Percentiles rank a stretch among this genome's conserved stretches.
phyloP scores from a whole-genome alignment of 1,284 basidiomycete species.

The Trametes hirsuta region DNA sequence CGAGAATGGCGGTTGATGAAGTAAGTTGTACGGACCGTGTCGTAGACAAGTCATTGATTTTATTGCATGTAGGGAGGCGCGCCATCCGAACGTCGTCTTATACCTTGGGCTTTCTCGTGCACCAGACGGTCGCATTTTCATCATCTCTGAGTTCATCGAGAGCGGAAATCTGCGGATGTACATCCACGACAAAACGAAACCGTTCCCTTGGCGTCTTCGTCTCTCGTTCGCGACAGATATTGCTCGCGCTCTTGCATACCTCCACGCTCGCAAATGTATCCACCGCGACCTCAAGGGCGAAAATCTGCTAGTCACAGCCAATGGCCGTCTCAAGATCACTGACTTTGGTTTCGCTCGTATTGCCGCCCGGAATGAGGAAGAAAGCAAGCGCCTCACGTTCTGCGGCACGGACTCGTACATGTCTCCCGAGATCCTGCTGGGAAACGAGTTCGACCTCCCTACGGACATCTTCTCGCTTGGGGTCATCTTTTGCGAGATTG shows the following conservation, averaged over 20 bases:
- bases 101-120: conserved; percentile 93
- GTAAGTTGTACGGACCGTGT: conserved; percentile 34
- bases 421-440: conserved; percentile 93
- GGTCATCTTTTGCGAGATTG: conserved; percentile 93
- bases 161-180: conserved; percentile 87
- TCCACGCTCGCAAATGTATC: conserved; percentile 90
- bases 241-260: conserved; percentile 91
- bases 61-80: conserved; percentile 57
- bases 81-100: conserved; percentile 93
- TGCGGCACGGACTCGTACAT: conserved; percentile 96
- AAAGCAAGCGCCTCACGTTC: conserved; percentile 90
- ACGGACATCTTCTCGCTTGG: conserved; percentile 96
- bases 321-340: conserved; percentile 93
- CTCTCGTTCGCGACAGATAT: conserved; percentile 95
- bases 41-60: background rate
- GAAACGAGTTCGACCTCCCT: conserved; percentile 89
- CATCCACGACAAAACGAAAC: conserved; percentile 78
- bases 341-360: conserved; percentile 97
- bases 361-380: conserved; percentile 88
- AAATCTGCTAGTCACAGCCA: conserved; percentile 92
- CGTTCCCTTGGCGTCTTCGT: conserved; percentile 89
- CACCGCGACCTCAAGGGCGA: conserved; percentile 95
- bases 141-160: conserved; percentile 89
- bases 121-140: conserved; percentile 87
- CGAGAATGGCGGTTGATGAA: conserved; percentile 98